Evolutionary conservation across 2,329 filamentous ascomycete genomes (phyloP), one percentile per base, ranked within the genome.

Genomic region (Pyrenophora teres): DNA sequence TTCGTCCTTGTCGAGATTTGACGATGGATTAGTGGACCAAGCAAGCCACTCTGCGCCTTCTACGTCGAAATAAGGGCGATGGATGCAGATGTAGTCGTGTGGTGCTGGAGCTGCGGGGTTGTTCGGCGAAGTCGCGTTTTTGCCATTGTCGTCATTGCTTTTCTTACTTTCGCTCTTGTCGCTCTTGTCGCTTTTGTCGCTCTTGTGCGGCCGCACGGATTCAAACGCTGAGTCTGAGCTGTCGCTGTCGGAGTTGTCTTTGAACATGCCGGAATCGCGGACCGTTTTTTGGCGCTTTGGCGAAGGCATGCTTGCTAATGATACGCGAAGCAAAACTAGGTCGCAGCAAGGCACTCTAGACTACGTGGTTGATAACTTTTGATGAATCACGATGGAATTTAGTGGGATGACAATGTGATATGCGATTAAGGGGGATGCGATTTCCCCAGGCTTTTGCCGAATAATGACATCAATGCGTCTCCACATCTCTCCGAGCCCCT

Each of bases 31-130:
- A n/a, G 19, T 32, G 0, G 39, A 36, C 43, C 49, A 50, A 3
- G 44, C 30, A 2, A 42, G 41, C 52, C 47, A 52, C 16, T 60
- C 53, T 10, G 30, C 30, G 38, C 46, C 46, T 25, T 60, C 35
- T 6, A 50, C 30, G 41, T 62, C 57, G 39, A 59, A 62, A 27
- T 50, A 43, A 2, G 55, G 59, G 21, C 51, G 59, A 10, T 53
- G 41, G 27, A 59, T 48, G 30, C 59, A 62, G 10, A 62, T 36
- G 35, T 60, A 62, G 12, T 56, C 55, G 9, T 60, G 38, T 16
- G 48, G 44, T 19, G 21, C 37, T 21, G 45, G 40, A 9, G 45
- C 13, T 6, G n/a, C 6, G 12, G 16, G 0, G 12, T 32, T 39
- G 15, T 31, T 13, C 3, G 16, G 23, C 15, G 30, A 41, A 23